Base-by-base conservation (phyloP, 2,329 filamentous ascomycete genomes). In the Fusarium sp. region DNA sequence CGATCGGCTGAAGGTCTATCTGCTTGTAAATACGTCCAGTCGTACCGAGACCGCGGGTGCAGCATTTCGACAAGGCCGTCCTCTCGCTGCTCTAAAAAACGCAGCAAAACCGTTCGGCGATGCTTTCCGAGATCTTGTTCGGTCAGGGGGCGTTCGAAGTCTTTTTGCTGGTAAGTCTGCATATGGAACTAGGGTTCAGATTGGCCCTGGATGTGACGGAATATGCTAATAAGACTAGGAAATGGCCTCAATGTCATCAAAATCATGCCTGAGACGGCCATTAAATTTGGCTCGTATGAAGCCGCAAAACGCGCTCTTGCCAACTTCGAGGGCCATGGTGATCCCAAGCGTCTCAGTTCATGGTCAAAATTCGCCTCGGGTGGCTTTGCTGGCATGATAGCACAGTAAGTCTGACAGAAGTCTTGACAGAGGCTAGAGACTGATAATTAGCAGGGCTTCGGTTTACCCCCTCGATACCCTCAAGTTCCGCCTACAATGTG, bases 271-370 rank as follows among this genome's bases (percentile, higher is more conserved):
- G 96, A 99, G 84, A 98, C 96, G 35, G 96, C 96, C 32, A 98
- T 99, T 81, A 97, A 98, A 83, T 99, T 99, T 81, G 96, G 96
- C 69, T 96, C 95, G 26, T 99, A 98, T 80, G 96, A 99, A 89
- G 95, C 94, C 58, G 93, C 95, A 14, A 99, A 98, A 86, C 91
- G 94, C 72, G 90, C 92, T 8, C 90, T 98, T 69, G 94, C 96
- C 55, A 91, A 90, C 68, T 83, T 98, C 57, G 96, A 98, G 86
- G 96, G 96, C 12, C 95, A 98, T 78, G 89, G 91, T 72, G 94
- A 98, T 81, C 89, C 94, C 2, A 91, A 90, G 72, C 87, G 89
- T 61, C 96, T 98, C 75, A 93, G 92, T 74, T 91, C 93, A 5
- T 92, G 91, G 78, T 97, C 95, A 12, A 97, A 97, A 79, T 98